Evolutionary conservation across 2,329 filamentous ascomycete genomes (phyloP), one percentile per base, ranked within the genome.

Genomic region (Fusarium graminum): DNA sequence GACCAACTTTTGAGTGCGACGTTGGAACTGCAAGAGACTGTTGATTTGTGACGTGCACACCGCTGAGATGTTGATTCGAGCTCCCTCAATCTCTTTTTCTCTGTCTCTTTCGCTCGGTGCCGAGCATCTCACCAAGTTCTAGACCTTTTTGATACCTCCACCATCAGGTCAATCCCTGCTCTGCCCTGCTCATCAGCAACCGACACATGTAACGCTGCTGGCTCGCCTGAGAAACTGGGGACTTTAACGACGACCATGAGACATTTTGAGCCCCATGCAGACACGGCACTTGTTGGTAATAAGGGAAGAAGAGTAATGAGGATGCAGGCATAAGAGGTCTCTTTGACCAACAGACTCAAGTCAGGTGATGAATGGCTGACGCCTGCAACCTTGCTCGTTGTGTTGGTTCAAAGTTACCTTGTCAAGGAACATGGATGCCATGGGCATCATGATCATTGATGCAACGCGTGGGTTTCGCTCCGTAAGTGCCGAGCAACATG

Each of bases 351-450:
- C 56, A 60, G 46, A 57, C 63, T 72, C 56, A 60, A 52, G 69
- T 72, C 69, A 72, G 69, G 69, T 72, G 69, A 72, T 72, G 59
- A 54, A 34, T 32, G 51, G 54, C 63, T 58, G 64, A 72, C 69
- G 69, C 69, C 55, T 63, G 69, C 60, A 67, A 72, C 67, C 47
- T 64, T 65, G 61, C 40, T 36, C 44, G 29, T 52, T 60, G 43
- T 43, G 44, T 44, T 38, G 45, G 54, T 36, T 25, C 36, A 41
- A 28, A 41, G 25, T 40, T 12, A 19, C 46, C 10, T 39, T 52
- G 29, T 39, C 28, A 44, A 46, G 40, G 43, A 30, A 22, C 22
- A 22, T 22, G 22, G 34, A 40, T 25, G 38, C n/a, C n/a, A 59
- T 34, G 40, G 40, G 32, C n/a, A 59, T 34, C 19, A 40, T 25